These are phyloP conservation scores for Apocynum venetum DNA, from an alignment of 257 asterid species.

Conservation along the genomic window DNA sequence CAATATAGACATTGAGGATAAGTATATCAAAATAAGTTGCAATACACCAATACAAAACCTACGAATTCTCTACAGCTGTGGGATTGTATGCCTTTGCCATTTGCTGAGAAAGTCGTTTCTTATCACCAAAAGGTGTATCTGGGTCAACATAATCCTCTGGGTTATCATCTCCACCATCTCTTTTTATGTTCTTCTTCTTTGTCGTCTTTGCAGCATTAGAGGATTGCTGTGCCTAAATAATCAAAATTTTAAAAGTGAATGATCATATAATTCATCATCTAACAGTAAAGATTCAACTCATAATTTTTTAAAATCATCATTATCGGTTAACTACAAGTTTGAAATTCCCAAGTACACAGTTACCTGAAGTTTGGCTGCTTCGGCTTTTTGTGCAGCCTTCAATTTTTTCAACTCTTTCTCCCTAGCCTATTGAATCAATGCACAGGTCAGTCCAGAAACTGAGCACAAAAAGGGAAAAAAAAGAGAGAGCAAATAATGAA, in stretches of 20 bases:
- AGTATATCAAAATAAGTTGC: neutral
- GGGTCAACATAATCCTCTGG: constrained; percentile 78
- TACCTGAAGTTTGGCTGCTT: constrained; percentile 72
- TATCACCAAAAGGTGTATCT: constrained; percentile 69
- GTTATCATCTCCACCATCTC: constrained; percentile 66
- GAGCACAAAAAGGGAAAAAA: neutral
- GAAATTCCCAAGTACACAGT: neutral
- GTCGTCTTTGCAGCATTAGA: constrained; percentile 50
- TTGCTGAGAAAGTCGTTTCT: constrained; percentile 67
- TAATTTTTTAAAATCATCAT: neutral
- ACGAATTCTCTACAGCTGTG: constrained; percentile 79
- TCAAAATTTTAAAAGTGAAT: neutral
- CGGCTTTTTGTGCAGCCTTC: constrained; percentile 89
- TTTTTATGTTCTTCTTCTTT: constrained; percentile 69
- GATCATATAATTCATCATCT: neutral
- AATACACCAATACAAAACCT: constrained; percentile 18
- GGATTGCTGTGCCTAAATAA: constrained; percentile 55
- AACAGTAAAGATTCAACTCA: neutral
- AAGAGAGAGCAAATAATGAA: neutral
- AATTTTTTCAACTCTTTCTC: constrained; percentile 85
- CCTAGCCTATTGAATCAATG: constrained; percentile 49
- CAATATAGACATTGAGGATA: neutral
- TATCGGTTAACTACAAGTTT: neutral
- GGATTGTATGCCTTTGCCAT: constrained; percentile 89
- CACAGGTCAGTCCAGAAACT: neutral